Percentiles rank a stretch among this genome's conserved stretches.
These are phyloP conservation scores for Carex cristatella DNA, from an alignment of 176 grass and related monocot genomes.

Conservation along the genomic window DNA sequence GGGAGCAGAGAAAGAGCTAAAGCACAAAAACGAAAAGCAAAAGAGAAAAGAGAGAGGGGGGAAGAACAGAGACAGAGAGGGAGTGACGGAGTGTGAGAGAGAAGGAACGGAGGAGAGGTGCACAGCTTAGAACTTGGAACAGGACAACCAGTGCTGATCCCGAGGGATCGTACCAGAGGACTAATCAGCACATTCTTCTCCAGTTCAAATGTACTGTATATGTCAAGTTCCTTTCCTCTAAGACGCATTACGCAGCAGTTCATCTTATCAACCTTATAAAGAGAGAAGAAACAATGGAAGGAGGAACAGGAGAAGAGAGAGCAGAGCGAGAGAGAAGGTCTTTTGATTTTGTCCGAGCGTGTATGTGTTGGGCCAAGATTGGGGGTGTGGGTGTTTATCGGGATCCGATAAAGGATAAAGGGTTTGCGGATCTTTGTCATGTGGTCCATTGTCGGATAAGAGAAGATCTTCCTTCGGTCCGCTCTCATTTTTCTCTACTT, in stretches of 20 bases:
- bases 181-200: not conserved
- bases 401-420: conserved; percentile 28
- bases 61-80: not conserved
- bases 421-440: conserved; percentile 1
- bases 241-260: too few relatives aligned
- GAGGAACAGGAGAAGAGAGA: not conserved
- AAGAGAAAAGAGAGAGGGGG: not conserved
- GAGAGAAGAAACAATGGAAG: too few relatives aligned
- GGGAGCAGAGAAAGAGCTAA: conserved; percentile 24
- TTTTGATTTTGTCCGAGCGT: conserved; percentile 7
- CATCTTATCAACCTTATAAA: too few relatives aligned
- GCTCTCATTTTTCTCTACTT: conserved; percentile 15
- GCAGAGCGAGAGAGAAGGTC: not conserved
- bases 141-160: conserved; percentile 14
- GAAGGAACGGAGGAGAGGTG: not conserved
- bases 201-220: not conserved
- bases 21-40: not conserved
- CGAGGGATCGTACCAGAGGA: not conserved
- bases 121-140: not conserved
- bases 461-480: conserved; percentile 4
- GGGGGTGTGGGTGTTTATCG: not conserved
- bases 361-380: not conserved
- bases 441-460: conserved; percentile 20
- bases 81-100: not conserved
- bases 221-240: not conserved